Conservation (phyloP, 495 filamentous ascomycete genomes). For the Cercophora scortea region DNA sequence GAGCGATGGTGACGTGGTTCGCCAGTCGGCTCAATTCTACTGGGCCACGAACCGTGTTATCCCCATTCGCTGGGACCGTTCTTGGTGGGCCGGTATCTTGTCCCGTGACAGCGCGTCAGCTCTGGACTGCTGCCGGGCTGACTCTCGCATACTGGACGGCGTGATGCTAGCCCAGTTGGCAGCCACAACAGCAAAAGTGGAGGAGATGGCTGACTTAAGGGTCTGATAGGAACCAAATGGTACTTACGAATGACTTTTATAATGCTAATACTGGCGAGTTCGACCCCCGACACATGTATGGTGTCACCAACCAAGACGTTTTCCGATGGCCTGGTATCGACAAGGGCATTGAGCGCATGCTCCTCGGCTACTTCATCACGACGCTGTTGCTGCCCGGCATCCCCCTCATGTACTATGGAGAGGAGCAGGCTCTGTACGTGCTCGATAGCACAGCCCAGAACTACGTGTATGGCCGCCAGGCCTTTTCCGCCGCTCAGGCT, state of each 20-base stretch:
- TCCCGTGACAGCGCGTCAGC: too few relatives aligned
- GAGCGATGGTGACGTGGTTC: slow-evolving; percentile 8
- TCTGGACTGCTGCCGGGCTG: too few relatives aligned
- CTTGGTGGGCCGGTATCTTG: too few relatives aligned
- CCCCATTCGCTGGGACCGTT: too few relatives aligned
- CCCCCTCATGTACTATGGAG: slow-evolving; percentile 59
- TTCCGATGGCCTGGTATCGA: slow-evolving; percentile 65
- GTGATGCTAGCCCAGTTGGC: too few relatives aligned
- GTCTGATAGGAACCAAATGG: slow-evolving; percentile 38
- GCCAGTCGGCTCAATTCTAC: not conserved
- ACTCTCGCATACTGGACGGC: too few relatives aligned
- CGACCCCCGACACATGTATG: slow-evolving; percentile 66
- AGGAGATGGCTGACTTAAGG: too few relatives aligned
- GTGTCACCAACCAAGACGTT: slow-evolving; percentile 65
- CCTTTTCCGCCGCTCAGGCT: slow-evolving; percentile 56
- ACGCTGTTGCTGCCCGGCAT: slow-evolving; percentile 61
- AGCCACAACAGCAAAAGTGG: too few relatives aligned
- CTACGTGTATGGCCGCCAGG: slow-evolving; percentile 63
- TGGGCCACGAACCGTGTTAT: too few relatives aligned
- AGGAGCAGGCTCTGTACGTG: slow-evolving; percentile 63
- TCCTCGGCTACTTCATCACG: slow-evolving; percentile 57
- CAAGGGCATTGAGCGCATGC: slow-evolving; percentile 53
- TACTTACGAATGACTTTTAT: slow-evolving; percentile 56
- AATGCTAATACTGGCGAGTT: slow-evolving; percentile 61
- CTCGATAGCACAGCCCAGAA: slow-evolving; percentile 60